Percentiles rank a stretch among this genome's conserved stretches.
phyloP scores from a whole-genome alignment of 2,329 filamentous ascomycete species.

The Aspergillus luchuensis region DNA sequence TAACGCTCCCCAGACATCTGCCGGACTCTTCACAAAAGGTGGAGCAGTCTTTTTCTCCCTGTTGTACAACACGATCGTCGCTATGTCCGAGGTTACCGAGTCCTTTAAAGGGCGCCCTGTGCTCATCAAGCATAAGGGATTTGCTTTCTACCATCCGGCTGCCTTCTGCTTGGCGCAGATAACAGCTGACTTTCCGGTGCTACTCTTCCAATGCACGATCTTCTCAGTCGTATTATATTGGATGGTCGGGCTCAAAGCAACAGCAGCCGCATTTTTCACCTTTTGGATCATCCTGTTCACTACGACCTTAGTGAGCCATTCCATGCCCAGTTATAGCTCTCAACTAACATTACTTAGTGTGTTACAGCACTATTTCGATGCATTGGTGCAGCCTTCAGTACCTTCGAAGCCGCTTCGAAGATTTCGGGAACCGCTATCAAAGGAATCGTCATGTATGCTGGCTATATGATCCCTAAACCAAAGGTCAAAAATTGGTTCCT shows the following conservation, averaged over 20 bases:
- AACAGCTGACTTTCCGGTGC: slow-evolving; percentile 52
- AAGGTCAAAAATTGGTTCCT: slow-evolving; percentile 55
- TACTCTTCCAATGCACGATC: slow-evolving; percentile 59
- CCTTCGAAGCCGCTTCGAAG: slow-evolving; percentile 61
- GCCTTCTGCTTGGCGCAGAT: slow-evolving; percentile 43
- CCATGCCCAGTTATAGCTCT: slow-evolving; percentile 11
- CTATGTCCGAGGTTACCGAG: slow-evolving; percentile 66
- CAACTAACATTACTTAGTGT: slow-evolving; percentile 30
- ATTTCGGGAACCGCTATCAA: slow-evolving; percentile 36
- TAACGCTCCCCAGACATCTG: slow-evolving; percentile 58
- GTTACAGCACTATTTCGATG: slow-evolving; percentile 60
- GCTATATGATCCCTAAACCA: slow-evolving; percentile 45
- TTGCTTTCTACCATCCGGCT: slow-evolving; percentile 58
- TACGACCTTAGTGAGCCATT: slow-evolving; percentile 48
- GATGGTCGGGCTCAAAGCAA: slow-evolving; percentile 58
- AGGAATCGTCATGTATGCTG: slow-evolving; percentile 37
- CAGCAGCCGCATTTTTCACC: slow-evolving; percentile 60
- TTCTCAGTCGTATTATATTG: slow-evolving; percentile 64
- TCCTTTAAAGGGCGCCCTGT: slow-evolving; percentile 62
- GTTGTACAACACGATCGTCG: slow-evolving; percentile 61
- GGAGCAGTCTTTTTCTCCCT: slow-evolving; percentile 66
- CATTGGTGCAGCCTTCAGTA: slow-evolving; percentile 56
- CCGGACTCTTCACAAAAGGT: slow-evolving; percentile 63
- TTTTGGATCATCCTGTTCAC: slow-evolving; percentile 57
- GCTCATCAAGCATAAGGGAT: slow-evolving; percentile 58